phyloP scores from a whole-genome alignment of 1,139 yeast species.

The Diutina scorzettiae region DNA sequence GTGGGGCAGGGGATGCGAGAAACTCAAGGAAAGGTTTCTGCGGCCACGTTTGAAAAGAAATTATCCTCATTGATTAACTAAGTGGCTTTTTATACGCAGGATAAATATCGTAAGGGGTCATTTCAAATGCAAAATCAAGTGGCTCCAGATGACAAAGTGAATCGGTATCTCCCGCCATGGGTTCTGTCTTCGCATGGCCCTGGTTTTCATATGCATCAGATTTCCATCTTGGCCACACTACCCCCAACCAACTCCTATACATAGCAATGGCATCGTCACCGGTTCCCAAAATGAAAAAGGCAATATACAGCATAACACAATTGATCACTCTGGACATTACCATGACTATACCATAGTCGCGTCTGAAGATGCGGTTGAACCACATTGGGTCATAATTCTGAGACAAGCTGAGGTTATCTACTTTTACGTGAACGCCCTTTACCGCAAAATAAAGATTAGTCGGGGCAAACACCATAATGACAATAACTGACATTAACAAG shows the following conservation, averaged over 20 bases:
- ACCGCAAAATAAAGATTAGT: not conserved
- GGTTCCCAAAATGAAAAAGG: not conserved
- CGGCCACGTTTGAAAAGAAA: conserved; percentile 23
- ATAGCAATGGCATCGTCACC: conserved; percentile 1
- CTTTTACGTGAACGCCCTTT: not conserved
- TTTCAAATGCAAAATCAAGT: not conserved
- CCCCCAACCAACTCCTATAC: not conserved
- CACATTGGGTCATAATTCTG: not conserved
- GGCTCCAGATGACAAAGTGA: not conserved
- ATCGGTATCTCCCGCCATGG: not conserved
- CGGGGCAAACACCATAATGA: not conserved
- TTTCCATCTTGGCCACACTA: too few species aligned
- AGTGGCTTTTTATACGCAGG: conserved; percentile 7
- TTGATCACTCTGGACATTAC: not conserved
- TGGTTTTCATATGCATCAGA: too few species aligned
- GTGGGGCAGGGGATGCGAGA: conserved; percentile 79
- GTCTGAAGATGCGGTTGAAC: not conserved
- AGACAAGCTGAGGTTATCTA: not conserved
- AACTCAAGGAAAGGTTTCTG: conserved; percentile 55
- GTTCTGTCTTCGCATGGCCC: too few species aligned
- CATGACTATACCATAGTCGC: not conserved
- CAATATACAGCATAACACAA: not conserved
- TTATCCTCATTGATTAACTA: conserved; percentile 22
- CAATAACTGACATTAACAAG: not conserved
- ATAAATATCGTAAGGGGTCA: not conserved